A percentile compares a stretch with the other conserved stretches of the same genome.
phyloP scores from a whole-genome alignment of 2,329 filamentous ascomycete genomes.

The Dothideomycetes sp. region DNA sequence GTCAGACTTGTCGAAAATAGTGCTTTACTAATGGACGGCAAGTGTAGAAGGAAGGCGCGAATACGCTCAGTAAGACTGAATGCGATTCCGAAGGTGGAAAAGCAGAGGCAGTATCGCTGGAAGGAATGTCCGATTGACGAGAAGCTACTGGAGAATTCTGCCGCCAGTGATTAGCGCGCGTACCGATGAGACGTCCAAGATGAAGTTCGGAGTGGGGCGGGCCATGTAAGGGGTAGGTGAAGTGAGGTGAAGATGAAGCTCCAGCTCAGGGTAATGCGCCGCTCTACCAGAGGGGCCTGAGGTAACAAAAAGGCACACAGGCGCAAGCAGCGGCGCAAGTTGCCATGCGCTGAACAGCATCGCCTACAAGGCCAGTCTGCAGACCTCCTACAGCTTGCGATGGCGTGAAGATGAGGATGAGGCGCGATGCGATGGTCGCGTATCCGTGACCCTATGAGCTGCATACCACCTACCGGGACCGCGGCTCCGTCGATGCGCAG shows the following conservation, averaged over 20 bases:
- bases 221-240: constrained; percentile 1
- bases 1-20: constrained; percentile 5
- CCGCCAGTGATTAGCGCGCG: constrained; percentile 5
- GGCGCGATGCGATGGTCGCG: not conserved
- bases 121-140: constrained; percentile 11
- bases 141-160: constrained; percentile 11
- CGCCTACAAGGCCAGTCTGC: no score
- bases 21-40: constrained; percentile 3
- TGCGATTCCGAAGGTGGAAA: constrained; percentile 6
- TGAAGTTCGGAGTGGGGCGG: not conserved
- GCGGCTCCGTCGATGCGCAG: not conserved
- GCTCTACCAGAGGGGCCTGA: not conserved
- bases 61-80: constrained; percentile 4
- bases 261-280: not conserved
- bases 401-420: not conserved
- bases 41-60: constrained; percentile 8
- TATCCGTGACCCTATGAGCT: not conserved
- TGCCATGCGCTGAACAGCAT: not conserved
- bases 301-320: not conserved
- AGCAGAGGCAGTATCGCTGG: constrained; percentile 7
- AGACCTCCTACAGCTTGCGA: no score
- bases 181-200: not conserved
- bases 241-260: not conserved
- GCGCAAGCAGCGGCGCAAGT: not conserved
- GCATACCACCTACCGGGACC: not conserved